Evolutionary conservation across 768 basidiomycete genomes (phyloP).

Genomic region (Auriscalpium vulgare): DNA sequence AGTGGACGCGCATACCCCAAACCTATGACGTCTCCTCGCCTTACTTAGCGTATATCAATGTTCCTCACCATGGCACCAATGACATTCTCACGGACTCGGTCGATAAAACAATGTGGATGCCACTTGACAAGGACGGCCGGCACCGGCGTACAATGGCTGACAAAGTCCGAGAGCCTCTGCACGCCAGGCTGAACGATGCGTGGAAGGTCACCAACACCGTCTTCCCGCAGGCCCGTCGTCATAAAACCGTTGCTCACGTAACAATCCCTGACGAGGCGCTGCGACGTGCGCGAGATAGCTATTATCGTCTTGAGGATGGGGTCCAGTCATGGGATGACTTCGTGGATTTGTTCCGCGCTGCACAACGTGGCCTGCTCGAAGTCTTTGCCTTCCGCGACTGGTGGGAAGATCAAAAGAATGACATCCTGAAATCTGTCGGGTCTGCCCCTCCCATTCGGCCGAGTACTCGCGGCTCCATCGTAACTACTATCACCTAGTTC

Average conservation of each 20-base stretch:
- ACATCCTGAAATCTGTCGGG: not conserved
- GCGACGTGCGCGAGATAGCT: not conserved
- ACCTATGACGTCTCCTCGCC: too few relatives aligned
- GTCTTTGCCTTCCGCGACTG: not conserved
- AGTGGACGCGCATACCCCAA: too few relatives aligned
- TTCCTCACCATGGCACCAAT: conserved; percentile 11
- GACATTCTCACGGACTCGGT: conserved; percentile 27
- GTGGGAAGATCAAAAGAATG: not conserved
- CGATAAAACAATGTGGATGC: not conserved
- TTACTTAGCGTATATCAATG: not conserved
- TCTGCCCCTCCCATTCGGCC: not conserved
- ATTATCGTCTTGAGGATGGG: not conserved
- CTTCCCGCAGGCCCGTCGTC: not conserved
- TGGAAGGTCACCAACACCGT: not conserved
- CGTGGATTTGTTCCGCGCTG: not conserved
- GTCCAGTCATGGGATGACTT: not conserved
- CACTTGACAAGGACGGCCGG: conserved; percentile 2
- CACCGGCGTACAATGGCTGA: conserved; percentile 11
- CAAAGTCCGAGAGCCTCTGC: conserved; percentile 6
- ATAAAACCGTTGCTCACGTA: not conserved
- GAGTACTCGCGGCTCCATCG: not conserved
- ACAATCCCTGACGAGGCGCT: not conserved
- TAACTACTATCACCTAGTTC: too few relatives aligned
- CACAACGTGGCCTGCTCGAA: not conserved
- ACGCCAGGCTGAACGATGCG: not conserved